Evolutionary conservation across 2,329 filamentous ascomycete species (phyloP), one percentile per base, ranked within the genome.

Genomic region (Pseudogymnoascus sp.): DNA sequence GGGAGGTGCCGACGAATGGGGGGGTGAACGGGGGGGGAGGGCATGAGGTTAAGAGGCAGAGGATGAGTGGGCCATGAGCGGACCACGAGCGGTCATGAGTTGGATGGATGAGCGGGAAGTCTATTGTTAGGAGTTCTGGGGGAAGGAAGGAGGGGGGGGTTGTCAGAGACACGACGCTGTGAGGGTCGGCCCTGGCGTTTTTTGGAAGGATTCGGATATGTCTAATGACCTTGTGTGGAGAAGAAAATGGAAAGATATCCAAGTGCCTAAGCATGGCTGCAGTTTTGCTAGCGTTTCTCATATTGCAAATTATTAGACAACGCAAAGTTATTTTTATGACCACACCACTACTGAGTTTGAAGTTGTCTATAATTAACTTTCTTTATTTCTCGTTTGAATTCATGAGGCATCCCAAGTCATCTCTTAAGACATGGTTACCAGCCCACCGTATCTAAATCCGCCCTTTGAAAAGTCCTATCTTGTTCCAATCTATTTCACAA

Each of bases 401-500:
- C 46, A 53, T 53, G 14, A 53, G 46, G 46, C 46, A 53, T 53
- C 10, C 46, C 25, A 50, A 50, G 44, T 28, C 44, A 31, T 53
- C 46, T 31, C 21, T 31, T 31, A 16, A 53, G 23, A 53, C 46
- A 53, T 53, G 25, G 23, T 53, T 28, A 53, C 23, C 25, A 53
- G 46, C 23, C 46, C 31, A 34, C 31, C 8, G 14, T 28, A 10
- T 53, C 46, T 53, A 31, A 16, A 11, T 11, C 10, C 46, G 7
- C 2, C 46, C 7, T 11, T 14, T 25, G 5, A 4, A 25, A 46
- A 5, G 5, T 10, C 21, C 59, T 21, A 42, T 18, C 4, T n/a
- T 25, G 14, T 23, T 37, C 28, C 61, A 40, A 11, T 40, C 50
- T 69, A 87, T 69, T 84, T 83, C 31, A 96, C 86, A 70, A 96